Evolutionary conservation across 1,284 basidiomycete genomes (phyloP), one percentile per base, ranked within the genome.

Genomic region (Rhodotorula sp.): DNA sequence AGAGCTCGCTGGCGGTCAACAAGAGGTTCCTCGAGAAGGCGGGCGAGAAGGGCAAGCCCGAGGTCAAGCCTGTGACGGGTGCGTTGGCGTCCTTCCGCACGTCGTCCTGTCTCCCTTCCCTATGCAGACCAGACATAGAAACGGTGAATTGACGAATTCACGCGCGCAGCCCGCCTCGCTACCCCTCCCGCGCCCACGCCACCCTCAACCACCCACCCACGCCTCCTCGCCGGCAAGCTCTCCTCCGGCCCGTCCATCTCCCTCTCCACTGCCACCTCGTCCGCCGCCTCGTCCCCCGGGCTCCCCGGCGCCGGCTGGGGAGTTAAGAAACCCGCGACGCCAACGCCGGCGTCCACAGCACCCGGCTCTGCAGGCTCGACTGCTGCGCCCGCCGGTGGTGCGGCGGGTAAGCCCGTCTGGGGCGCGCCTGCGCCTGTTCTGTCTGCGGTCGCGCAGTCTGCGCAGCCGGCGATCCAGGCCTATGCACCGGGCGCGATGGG

Each of bases 21-120:
- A 94, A 94, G 86, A 92, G 92, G 82, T 97, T 96, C 81, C 84
- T 96, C 61, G 90, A 92, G 83, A 94, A 94, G 85, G 90, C 89
- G 66, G 81, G 78, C 17, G 73, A 75, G 53, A 75, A 76, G 56
- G 64, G 59, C 39, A 76, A 76, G 58, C 58, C 69, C 8, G 71
- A 74, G 25, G 51, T 61, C 9, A 72, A 75, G 57, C 63, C 61
- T 1, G 67, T 64, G 2, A 55, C 66, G 5, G n/a, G 70, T 72
- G 25, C 46, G 71, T 67, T 51, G 39, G 48, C 39, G 19, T 36
- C 41, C 46, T 9, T 41, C 27, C 6, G 5, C 15, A 22, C 27
- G 21, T 48, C 88, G 88, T 63, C 86, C 94, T 0, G 88, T 93
- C 46, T 90, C 91, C 17, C 51, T 29, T 21, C 37, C 27, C 2